Conservation (phyloP, 208 protist genomes). For the Kentomonas sorsogonicus region DNA sequence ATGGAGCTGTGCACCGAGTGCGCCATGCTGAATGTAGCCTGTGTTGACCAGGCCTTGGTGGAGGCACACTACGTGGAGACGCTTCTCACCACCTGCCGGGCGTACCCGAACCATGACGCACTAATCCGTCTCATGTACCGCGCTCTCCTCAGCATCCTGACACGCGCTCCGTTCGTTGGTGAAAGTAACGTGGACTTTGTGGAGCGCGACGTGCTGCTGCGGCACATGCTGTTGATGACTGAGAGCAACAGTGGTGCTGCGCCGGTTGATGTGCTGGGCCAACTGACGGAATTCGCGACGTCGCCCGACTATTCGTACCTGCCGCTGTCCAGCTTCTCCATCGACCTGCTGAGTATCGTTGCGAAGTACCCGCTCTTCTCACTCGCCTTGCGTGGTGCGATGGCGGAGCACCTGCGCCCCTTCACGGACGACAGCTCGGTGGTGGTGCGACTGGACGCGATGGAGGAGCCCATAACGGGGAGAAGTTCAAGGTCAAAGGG, state of each 20-base stretch:
- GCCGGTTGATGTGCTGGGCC: constrained; percentile 16
- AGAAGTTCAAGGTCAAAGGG: constrained; percentile 20
- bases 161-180: constrained; percentile 22
- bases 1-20: constrained; percentile 63
- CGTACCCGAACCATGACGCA: constrained; percentile 41
- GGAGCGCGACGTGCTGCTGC: constrained; percentile 36
- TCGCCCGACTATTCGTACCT: constrained; percentile 11
- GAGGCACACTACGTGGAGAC: constrained; percentile 31
- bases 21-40: too few relatives aligned
- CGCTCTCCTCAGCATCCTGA: constrained; percentile 37
- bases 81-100: constrained; percentile 31
- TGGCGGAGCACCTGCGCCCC: constrained; percentile 24
- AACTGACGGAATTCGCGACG: constrained; percentile 18
- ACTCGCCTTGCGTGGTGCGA: constrained; percentile 12
- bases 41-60: too few relatives aligned
- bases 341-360: constrained; percentile 31
- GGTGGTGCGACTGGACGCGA: constrained; percentile 30
- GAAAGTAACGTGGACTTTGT: constrained; percentile 22
- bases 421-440: constrained; percentile 21
- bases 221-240: too few relatives aligned
- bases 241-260: constrained; percentile 1
- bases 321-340: constrained; percentile 35
- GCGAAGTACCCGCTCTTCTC: constrained; percentile 28
- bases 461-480: constrained; percentile 46
- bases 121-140: constrained; percentile 32